Evolutionary conservation across 2,329 filamentous ascomycete genomes (phyloP).

Genomic region (Blastomyces gilchristii): DNA sequence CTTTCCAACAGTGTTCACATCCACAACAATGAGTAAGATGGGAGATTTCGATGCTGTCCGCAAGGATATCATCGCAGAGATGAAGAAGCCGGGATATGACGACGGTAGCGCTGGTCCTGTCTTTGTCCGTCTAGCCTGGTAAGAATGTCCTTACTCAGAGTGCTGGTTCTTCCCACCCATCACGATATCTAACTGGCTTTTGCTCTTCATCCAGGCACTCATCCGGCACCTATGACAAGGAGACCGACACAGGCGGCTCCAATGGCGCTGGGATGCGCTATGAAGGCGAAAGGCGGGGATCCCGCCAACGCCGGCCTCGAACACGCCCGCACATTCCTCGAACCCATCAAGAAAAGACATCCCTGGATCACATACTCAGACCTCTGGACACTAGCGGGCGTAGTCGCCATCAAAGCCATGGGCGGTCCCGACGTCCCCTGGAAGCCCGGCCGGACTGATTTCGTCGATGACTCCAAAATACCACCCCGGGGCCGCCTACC

Average conservation of each 20-base stretch:
- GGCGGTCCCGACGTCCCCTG: constrained; percentile 49
- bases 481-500: constrained; percentile 49
- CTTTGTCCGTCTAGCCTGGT: constrained; percentile 54
- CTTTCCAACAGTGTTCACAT: neutral
- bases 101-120: constrained; percentile 56
- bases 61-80: constrained; percentile 43
- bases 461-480: constrained; percentile 50
- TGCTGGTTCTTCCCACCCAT: neutral
- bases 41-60: constrained; percentile 42
- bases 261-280: constrained; percentile 59
- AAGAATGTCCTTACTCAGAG: constrained; percentile 16
- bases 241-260: constrained; percentile 51
- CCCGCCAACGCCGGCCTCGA: constrained; percentile 56
- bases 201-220: constrained; percentile 41
- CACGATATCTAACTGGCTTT: constrained; percentile 9
- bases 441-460: constrained; percentile 51
- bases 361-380: constrained; percentile 57
- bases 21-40: constrained; percentile 28
- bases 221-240: constrained; percentile 51
- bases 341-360: constrained; percentile 49
- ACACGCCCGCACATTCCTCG: constrained; percentile 53
- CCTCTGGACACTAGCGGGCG: constrained; percentile 54
- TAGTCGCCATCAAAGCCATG: constrained; percentile 50
- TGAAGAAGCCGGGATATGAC: constrained; percentile 53
- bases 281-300: constrained; percentile 55